Evolutionary conservation across 225 moss, liverwort and hornwort species (phyloP), one percentile per base, ranked within the genome.

Genomic region (Physcomitrium patens): DNA sequence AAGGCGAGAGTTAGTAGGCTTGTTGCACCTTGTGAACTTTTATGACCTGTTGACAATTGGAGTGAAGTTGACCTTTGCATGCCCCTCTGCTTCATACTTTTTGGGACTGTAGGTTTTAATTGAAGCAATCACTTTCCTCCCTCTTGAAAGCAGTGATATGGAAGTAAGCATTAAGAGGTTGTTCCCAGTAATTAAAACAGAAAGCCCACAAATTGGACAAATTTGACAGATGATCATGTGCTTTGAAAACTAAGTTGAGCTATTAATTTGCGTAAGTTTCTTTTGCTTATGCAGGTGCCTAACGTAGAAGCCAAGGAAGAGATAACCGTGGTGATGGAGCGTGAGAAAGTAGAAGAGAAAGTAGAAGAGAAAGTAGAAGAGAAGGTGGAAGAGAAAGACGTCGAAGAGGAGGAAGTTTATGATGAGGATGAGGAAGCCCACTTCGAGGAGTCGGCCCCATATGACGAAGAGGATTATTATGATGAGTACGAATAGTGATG

Each of bases 301-400:
- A 74, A 47, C 60, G 67, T 77, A 65, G 83, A 86, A 10, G 68
- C 79, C 8, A 82, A 87, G 76, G 82, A 77, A 31, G 85, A 83
- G 57, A 81, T 76, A 44, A 68, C 24, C 26, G 61, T 69, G 52
- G 75, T 82, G 20, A 72, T 68, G 69, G 89, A 83, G 17, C 76
- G 46, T 60, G 78, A 77, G 50, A 85, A 82, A 4, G 62, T 70
- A 19, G 87, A 85, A 60, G 85, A 67, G 52, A 84, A 85, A 63
- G 95, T 81, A 24, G 24, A 24, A 68, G 31, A 37, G 31, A 37
- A 37, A 37, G 31, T 31, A 31, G 31, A 31, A 31, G 31, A 31
- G 31, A 31, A 31, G 5, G 78, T 43, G 51, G 77, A 77, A 46
- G 78, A 69, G 42, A 86, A 80, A 61, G 58, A 77, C 4, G 77